Percentiles rank a stretch among this genome's conserved stretches.
These are phyloP conservation scores for Colletotrichum costaricense DNA, from an alignment of 2,329 filamentous ascomycete genomes.

Conservation along the genomic window DNA sequence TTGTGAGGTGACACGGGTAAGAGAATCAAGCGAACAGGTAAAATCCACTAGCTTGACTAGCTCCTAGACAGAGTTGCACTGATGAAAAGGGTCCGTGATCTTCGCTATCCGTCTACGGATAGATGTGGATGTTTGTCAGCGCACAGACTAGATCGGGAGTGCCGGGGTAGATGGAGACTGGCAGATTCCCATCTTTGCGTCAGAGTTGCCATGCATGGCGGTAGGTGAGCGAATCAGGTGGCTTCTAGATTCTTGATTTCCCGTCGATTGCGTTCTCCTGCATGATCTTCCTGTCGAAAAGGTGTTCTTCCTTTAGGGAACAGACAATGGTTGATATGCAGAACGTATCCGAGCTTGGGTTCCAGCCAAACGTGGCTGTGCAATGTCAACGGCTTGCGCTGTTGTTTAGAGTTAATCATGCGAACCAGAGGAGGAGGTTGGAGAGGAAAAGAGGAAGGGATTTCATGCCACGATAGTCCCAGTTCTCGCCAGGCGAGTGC, in stretches of 20 bases:
- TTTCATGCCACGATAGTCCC: not conserved
- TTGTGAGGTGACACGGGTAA: not conserved
- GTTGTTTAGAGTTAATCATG: constrained; percentile 17
- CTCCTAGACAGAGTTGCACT: not conserved
- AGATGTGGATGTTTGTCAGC: constrained; percentile 1
- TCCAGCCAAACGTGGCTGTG: constrained; percentile 29
- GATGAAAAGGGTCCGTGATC: constrained; percentile 22
- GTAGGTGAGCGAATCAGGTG: not conserved
- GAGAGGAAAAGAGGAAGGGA: not conserved
- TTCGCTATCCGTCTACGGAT: not conserved
- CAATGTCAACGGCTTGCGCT: constrained; percentile 1
- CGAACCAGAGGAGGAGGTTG: constrained; percentile 1
- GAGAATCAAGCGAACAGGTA: not conserved
- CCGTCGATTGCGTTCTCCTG: not conserved
- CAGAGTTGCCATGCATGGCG: not conserved
- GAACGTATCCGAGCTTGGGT: constrained; percentile 11
- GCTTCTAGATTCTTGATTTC: not conserved
- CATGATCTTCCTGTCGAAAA: not conserved
- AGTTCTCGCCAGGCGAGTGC: not conserved
- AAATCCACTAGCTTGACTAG: not conserved
- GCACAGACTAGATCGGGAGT: constrained; percentile 29
- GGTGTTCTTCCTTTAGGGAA: not conserved
- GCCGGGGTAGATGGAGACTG: constrained; percentile 9
- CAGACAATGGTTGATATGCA: not conserved
- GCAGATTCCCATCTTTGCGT: constrained; percentile 3